phyloP scores from a whole-genome alignment of 768 basidiomycete genomes.

The Tephrocybe sp. region DNA sequence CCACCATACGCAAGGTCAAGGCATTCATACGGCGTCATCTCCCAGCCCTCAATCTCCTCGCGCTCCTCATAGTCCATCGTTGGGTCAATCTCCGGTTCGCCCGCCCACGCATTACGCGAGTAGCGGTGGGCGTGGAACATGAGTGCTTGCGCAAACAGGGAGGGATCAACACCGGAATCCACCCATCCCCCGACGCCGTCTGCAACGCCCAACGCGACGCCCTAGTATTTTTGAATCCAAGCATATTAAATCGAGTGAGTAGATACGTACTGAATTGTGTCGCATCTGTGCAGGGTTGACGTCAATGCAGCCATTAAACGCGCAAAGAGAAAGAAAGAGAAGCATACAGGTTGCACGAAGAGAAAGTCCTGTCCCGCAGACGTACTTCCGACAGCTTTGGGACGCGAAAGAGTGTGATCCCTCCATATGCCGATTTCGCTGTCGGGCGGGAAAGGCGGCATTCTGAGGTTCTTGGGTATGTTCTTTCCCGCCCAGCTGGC shows the following conservation, averaged over 20 bases:
- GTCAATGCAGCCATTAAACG: background rate
- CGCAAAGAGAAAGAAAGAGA: background rate
- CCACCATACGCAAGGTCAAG: conserved; percentile 71
- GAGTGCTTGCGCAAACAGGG: conserved; percentile 86
- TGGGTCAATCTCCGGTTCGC: conserved; percentile 82
- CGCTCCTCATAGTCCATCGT: conserved; percentile 70
- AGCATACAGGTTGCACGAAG: conserved; percentile 66
- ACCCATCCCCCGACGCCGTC: conserved; percentile 96
- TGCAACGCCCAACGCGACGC: conserved; percentile 79
- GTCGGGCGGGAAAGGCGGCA: conserved; percentile 55
- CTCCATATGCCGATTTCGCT: conserved; percentile 69
- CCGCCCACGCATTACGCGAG: conserved; percentile 73
- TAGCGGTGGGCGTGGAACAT: conserved; percentile 86
- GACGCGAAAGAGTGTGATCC: conserved; percentile 55
- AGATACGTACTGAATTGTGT: conserved; percentile 66
- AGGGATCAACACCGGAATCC: conserved; percentile 80
- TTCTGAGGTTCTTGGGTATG: conserved; percentile 32
- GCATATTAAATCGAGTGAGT: conserved; percentile 30
- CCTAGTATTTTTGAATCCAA: too few species aligned
- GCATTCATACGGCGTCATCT: conserved; percentile 71
- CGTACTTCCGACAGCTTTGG: conserved; percentile 36
- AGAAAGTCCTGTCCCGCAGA: conserved; percentile 53
- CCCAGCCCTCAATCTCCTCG: conserved; percentile 72
- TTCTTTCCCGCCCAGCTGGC: conserved; percentile 77
- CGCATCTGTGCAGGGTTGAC: conserved; percentile 56